Evolutionary conservation across 306 rosid genomes (phyloP).

Genomic region (Geum urbanum): DNA sequence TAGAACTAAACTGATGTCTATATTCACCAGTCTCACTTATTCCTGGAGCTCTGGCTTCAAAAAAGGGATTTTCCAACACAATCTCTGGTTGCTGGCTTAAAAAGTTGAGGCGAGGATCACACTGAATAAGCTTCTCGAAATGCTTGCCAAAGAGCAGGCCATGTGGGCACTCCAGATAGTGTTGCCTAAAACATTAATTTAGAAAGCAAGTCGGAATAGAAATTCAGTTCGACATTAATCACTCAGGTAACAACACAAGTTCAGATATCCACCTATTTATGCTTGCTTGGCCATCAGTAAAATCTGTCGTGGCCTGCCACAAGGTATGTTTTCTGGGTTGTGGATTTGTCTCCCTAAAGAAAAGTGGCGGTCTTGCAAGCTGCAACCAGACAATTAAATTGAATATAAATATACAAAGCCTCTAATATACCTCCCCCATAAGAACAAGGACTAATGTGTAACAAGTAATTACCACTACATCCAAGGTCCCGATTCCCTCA

Average conservation of each 20-base stretch:
- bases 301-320: conserved; percentile 84
- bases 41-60: conserved; percentile 41
- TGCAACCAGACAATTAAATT: conserved; percentile 22
- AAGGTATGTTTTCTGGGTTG: conserved; percentile 90
- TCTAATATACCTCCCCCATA: neutral
- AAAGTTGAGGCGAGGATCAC: conserved; percentile 71
- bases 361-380: conserved; percentile 77
- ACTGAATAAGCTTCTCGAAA: conserved; percentile 76
- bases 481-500: conserved; percentile 60
- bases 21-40: conserved; percentile 39
- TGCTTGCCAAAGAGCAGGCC: conserved; percentile 65
- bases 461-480: conserved; percentile 52
- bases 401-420: neutral
- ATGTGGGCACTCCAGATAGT: conserved; percentile 63
- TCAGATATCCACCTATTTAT: conserved; percentile 41
- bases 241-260: neutral
- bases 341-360: conserved; percentile 83
- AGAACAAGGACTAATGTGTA: neutral
- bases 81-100: conserved; percentile 64
- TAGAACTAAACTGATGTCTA: conserved; percentile 31
- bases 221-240: neutral
- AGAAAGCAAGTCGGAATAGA: conserved; percentile 6
- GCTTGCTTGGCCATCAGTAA: conserved; percentile 76
- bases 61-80: conserved; percentile 62
- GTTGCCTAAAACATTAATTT: conserved; percentile 43